These are phyloP conservation scores for Fusarium tjaetaba DNA, from an alignment of 2,329 filamentous ascomycete species.

Conservation along the genomic window DNA sequence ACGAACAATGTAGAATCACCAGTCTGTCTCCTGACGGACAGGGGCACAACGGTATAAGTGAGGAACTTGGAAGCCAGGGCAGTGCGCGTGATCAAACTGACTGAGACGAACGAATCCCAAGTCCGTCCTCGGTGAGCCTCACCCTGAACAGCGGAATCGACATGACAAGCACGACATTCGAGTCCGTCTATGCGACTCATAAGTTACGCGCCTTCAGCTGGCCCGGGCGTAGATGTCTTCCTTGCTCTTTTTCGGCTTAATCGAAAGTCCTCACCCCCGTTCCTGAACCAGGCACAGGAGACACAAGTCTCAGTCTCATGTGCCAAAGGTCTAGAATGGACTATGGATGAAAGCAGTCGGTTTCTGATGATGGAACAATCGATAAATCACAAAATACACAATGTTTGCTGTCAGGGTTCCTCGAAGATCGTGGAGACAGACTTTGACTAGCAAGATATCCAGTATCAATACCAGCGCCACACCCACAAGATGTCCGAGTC, in stretches of 20 bases:
- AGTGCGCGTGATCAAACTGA: constrained; percentile 17
- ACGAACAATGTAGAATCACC: constrained; percentile 18
- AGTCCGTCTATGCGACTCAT: constrained; percentile 17
- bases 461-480: constrained; percentile 5
- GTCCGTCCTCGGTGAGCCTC: constrained; percentile 16
- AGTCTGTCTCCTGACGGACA: constrained; percentile 24
- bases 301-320: constrained; percentile 26
- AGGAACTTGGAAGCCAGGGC: background rate
- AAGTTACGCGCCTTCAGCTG: constrained; percentile 3
- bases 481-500: constrained; percentile 24
- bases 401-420: background rate
- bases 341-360: background rate
- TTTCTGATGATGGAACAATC: background rate
- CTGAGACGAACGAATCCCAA: constrained; percentile 9
- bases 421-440: background rate
- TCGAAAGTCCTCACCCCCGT: constrained; percentile 11
- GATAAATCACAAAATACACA: background rate
- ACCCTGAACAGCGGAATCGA: background rate
- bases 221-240: constrained; percentile 21
- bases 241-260: constrained; percentile 19
- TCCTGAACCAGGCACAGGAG: constrained; percentile 14
- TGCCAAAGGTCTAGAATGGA: constrained; percentile 6
- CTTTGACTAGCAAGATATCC: background rate
- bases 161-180: constrained; percentile 25
- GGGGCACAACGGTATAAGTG: constrained; percentile 7